These are phyloP conservation scores for Ogataea populi-albae DNA, from an alignment of 805 yeast species.

Conservation along the genomic window DNA sequence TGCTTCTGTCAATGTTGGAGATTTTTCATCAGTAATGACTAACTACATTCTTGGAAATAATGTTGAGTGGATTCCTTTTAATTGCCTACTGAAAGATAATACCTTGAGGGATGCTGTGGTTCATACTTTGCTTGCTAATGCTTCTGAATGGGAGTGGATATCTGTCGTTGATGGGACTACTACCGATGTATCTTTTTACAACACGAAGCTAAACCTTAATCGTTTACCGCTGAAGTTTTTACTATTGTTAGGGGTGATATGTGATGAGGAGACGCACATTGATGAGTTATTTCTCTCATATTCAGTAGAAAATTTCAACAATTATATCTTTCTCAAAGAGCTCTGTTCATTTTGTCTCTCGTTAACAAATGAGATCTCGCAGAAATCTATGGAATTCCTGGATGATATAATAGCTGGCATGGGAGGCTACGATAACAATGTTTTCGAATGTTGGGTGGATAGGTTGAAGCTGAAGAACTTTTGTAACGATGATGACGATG, in stretches of 20 bases:
- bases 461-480: conserved; percentile 5
- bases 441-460: conserved; percentile 8
- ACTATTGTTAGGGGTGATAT: conserved; percentile 5
- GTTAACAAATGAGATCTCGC: conserved; percentile 1
- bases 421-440: conserved; percentile 10
- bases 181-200: conserved; percentile 8
- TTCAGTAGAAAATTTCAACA: conserved; percentile 12
- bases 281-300: conserved; percentile 16
- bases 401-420: conserved; percentile 16
- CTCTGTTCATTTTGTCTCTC: conserved; percentile 15
- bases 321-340: conserved; percentile 5
- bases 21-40: conserved; percentile 4
- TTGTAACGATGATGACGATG: conserved; percentile 8
- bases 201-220: conserved; percentile 4
- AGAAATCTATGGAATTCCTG: conserved; percentile 9
- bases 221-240: conserved; percentile 11
- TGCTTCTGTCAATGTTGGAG: conserved; percentile 12
- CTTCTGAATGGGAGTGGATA: conserved; percentile 4
- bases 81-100: conserved; percentile 4
- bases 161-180: conserved; percentile 7
- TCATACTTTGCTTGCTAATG: neutral
- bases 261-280: neutral
- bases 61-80: conserved; percentile 10
- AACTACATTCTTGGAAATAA: conserved; percentile 9
- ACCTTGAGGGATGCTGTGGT: neutral